A percentile compares a stretch with the other conserved stretches of the same genome.
phyloP scores from a whole-genome alignment of 257 asterid genomes.

The Coffea eugenioides region DNA sequence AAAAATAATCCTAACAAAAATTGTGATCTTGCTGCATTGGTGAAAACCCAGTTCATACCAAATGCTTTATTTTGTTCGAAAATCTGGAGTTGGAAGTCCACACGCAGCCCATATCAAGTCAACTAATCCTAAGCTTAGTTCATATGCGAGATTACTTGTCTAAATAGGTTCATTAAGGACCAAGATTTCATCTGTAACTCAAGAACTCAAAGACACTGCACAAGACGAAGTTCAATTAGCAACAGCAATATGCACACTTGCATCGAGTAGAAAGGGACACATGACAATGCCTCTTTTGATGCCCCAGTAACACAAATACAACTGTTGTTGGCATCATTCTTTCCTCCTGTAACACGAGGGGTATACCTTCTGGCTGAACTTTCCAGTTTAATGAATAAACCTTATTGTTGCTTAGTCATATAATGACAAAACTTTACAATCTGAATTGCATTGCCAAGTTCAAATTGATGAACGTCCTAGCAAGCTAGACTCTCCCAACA shows the following conservation, averaged over 20 bases:
- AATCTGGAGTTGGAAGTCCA: neutral
- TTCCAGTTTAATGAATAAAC: neutral
- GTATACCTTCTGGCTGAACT: neutral
- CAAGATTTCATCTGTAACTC: neutral
- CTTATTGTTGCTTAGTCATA: constrained; percentile 6
- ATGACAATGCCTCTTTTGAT: neutral
- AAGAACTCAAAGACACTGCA: constrained; percentile 2
- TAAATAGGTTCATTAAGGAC: neutral
- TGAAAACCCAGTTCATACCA: too few species aligned
- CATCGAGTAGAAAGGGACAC: neutral
- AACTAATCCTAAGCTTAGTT: neutral
- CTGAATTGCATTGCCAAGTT: constrained; percentile 4
- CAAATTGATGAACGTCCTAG: neutral
- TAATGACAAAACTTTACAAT: constrained; percentile 17
- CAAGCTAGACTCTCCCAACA: constrained; percentile 43
- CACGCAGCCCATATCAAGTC: neutral
- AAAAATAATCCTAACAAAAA: too few species aligned
- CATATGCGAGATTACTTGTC: neutral
- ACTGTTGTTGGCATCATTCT: neutral
- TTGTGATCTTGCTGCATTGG: too few species aligned
- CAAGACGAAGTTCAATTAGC: neutral
- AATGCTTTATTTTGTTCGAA: neutral
- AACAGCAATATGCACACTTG: constrained; percentile 27
- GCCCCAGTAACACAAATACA: neutral
- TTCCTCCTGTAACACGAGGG: neutral